Base-by-base conservation (phyloP, 345 rosid species). In the Adansonia digitata region DNA sequence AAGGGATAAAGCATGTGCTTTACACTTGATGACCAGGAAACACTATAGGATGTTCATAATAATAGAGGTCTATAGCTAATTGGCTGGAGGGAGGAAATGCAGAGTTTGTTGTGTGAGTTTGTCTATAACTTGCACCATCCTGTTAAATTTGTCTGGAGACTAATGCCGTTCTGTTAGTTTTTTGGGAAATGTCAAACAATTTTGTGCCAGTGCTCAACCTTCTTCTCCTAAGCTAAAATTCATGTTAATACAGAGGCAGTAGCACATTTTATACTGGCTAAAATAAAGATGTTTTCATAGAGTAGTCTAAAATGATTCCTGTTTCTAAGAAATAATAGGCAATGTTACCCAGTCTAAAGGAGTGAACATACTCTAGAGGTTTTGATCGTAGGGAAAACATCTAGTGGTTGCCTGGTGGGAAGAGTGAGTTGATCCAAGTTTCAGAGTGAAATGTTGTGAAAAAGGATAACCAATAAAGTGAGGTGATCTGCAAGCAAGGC, bases 201-300 rank as follows among this genome's bases (percentile, higher is more conserved):
- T 8, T 10, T 2, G 2, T 59, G n/a, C n/a, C n/a, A n/a, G 72
- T 48, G 57, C 37, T 69, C 27, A 18, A 48, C 72, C 39, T 29
- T 4, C 9, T 69, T 69, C 55, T 3, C 53, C 40, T 57, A 45
- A 7, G 56, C 72, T 68, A 24, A 68, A 27, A 68, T 27, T 46
- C 59, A 69, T 69, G 72, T 48, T 14, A 48, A 29, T 18, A 13
- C 20, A 31, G 15, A 17, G 42, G 72, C 15, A 5, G 40, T 46
- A 27, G 39, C 72, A 27, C 72, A 46, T 75, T 69, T 71, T 67
- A 70, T 55, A 59, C 37, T 69, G 46, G 67, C 17, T 49, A 78
- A 49, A 53, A 55, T 67, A 69, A 75, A 68, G n/a, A n/a, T n/a
- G 13, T 20, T 35, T 72, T 53, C 13, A 0, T 7, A n/a, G 51